These are phyloP conservation scores for Penicillium antarcticum DNA, from an alignment of 495 filamentous ascomycete species.

Conservation along the genomic window DNA sequence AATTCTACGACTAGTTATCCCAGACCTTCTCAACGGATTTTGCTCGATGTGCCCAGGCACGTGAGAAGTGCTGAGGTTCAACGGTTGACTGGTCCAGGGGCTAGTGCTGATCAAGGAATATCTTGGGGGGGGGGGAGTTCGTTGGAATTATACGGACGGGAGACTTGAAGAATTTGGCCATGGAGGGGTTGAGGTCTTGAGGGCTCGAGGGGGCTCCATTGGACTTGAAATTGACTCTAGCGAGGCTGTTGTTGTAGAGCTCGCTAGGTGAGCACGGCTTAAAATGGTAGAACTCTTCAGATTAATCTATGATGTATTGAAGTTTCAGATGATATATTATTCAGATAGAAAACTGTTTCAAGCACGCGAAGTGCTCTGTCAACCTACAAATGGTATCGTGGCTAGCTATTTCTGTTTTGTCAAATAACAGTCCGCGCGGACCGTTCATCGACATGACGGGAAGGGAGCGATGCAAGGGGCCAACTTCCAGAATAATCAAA, in stretches of 20 bases:
- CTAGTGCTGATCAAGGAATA: conserved; percentile 7
- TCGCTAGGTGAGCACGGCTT: background rate
- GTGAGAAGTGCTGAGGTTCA: conserved; percentile 5
- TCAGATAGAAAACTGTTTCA: too few species aligned
- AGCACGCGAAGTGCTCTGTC: too few species aligned
- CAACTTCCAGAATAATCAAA: too few species aligned
- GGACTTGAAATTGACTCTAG: background rate
- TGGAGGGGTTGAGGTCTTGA: background rate
- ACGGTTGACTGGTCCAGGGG: conserved; percentile 9
- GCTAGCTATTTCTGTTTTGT: too few species aligned
- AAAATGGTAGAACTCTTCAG: too few species aligned
- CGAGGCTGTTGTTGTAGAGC: conserved; percentile 8
- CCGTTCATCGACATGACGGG: too few species aligned
- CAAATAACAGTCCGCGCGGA: too few species aligned
- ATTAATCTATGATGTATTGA: too few species aligned
- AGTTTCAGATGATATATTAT: too few species aligned
- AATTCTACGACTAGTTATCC: conserved; percentile 12
- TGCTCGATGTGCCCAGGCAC: background rate
- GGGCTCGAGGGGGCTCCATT: background rate
- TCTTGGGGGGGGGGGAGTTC: conserved; percentile 13
- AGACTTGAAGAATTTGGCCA: conserved; percentile 6
- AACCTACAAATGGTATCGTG: too few species aligned
- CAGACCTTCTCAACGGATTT: conserved; percentile 5
- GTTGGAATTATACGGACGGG: conserved; percentile 17
- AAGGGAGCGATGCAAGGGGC: too few species aligned